phyloP scores from a whole-genome alignment of 2,329 filamentous ascomycete genomes.

The Diaporthe eres region DNA sequence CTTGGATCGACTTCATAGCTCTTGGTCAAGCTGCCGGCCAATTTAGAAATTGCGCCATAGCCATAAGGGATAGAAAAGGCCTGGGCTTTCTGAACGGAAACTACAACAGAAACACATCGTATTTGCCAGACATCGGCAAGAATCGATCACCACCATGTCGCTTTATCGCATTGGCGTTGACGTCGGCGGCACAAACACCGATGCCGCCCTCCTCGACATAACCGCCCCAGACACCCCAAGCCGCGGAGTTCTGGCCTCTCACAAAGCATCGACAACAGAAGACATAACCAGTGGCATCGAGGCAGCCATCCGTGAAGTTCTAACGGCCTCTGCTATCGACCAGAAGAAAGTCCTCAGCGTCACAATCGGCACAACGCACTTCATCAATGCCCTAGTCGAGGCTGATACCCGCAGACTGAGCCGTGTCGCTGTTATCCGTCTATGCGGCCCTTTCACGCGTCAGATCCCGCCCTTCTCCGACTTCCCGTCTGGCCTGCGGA shows the following conservation, averaged over 20 bases:
- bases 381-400: constrained; percentile 45
- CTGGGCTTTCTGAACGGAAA: neutral
- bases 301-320: constrained; percentile 19
- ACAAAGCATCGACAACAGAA: neutral
- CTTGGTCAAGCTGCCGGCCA: neutral
- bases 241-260: constrained; percentile 52
- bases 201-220: constrained; percentile 61
- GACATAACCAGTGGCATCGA: neutral
- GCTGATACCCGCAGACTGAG: constrained; percentile 44
- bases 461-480: constrained; percentile 59
- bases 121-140: neutral
- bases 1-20: neutral
- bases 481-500: constrained; percentile 57
- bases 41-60: neutral
- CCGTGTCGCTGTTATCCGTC: constrained; percentile 51
- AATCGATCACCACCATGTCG: neutral
- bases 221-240: constrained; percentile 51
- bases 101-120: neutral
- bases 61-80: neutral
- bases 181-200: constrained; percentile 58
- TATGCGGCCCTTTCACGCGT: constrained; percentile 48
- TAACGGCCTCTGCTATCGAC: constrained; percentile 9
- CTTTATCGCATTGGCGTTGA: constrained; percentile 60
- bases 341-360: constrained; percentile 36
- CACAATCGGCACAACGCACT: constrained; percentile 45